Conservation (phyloP, 1,139 yeast genomes). For the Protomyces arabidopsidicola region DNA sequence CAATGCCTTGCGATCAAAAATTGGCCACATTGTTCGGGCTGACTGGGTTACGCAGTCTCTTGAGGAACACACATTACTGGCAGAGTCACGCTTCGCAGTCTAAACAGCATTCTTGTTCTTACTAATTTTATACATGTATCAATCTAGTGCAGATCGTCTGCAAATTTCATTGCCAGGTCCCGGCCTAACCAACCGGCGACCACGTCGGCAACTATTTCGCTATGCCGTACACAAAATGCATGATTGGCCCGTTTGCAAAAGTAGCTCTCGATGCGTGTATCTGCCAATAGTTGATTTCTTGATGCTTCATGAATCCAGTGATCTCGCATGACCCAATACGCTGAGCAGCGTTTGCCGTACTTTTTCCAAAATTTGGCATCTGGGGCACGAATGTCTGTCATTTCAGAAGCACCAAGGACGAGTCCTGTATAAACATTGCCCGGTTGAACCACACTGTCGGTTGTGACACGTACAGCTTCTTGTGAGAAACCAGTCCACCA, state of each 20-base stretch:
- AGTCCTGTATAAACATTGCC: conserved; percentile 7
- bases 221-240: conserved; percentile 23
- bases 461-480: conserved; percentile 13
- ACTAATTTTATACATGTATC: background rate
- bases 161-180: background rate
- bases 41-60: background rate
- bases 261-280: conserved; percentile 12
- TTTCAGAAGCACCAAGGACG: conserved; percentile 20
- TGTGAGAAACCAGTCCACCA: conserved; percentile 7
- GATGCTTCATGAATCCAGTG: conserved; percentile 4
- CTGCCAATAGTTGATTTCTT: background rate
- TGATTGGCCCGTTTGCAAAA: conserved; percentile 9
- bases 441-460: conserved; percentile 3
- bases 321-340: conserved; percentile 20
- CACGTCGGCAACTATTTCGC: conserved; percentile 10
- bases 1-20: background rate
- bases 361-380: conserved; percentile 7
- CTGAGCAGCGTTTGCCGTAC: conserved; percentile 7
- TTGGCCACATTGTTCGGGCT: background rate
- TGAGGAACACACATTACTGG: background rate
- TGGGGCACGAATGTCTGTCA: conserved; percentile 9
- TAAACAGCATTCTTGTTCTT: background rate
- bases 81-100: background rate
- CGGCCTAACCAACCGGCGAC: conserved; percentile 15
- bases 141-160: background rate